Conservation (phyloP, 352 stramenopile genomes). For the Plasmopara muralis region DNA sequence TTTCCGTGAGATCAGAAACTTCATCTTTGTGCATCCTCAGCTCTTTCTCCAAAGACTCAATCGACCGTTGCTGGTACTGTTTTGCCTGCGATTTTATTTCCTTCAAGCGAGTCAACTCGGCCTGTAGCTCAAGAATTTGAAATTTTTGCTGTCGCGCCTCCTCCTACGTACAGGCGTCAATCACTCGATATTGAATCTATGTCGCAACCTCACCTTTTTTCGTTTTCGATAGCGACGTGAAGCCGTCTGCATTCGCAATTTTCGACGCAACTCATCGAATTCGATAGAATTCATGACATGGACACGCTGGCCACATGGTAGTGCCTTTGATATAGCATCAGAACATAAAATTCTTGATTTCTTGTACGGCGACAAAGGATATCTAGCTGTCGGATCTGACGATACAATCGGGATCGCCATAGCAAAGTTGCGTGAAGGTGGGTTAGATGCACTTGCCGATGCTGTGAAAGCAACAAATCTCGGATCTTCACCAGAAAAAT, state of each 20-base stretch:
- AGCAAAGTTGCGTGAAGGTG: background rate
- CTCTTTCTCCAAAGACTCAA: constrained; percentile 20
- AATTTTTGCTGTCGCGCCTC: constrained; percentile 16
- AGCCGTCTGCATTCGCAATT: constrained; percentile 26
- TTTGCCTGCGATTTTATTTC: constrained; percentile 12
- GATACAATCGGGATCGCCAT: background rate
- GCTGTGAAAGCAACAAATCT: background rate
- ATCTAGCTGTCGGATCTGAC: background rate
- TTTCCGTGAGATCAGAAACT: constrained; percentile 6
- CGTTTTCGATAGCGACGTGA: constrained; percentile 31
- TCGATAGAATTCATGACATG: constrained; percentile 18
- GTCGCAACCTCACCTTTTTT: constrained; percentile 21
- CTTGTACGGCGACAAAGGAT: background rate
- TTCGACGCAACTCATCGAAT: constrained; percentile 25
- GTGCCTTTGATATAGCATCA: constrained; percentile 1
- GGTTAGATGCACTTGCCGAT: background rate
- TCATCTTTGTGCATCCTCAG: constrained; percentile 16
- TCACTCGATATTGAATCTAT: background rate
- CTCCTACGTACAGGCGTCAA: constrained; percentile 6
- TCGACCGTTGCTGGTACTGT: constrained; percentile 16
- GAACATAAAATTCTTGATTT: background rate
- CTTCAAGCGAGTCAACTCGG: constrained; percentile 15
- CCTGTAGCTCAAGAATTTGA: constrained; percentile 15
- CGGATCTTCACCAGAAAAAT: background rate
- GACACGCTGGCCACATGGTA: constrained; percentile 15